Conservation (phyloP, 2,329 filamentous ascomycete species). For the Taxawa tesnikishii region DNA sequence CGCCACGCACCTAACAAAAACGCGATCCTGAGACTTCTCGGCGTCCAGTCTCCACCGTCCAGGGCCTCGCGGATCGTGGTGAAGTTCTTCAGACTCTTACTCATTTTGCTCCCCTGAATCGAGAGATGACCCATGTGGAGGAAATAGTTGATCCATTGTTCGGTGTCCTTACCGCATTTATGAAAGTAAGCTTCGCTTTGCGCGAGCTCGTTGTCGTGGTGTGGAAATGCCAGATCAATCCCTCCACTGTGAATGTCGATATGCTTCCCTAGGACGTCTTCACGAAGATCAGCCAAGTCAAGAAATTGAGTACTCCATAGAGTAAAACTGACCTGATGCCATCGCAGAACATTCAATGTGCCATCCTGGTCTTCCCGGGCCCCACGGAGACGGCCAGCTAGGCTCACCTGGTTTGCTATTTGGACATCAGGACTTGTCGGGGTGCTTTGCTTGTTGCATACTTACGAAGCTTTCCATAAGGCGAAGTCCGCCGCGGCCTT, state of each 20-base stretch:
- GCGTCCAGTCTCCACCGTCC: slow-evolving; percentile 55
- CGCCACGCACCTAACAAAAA: slow-evolving; percentile 85
- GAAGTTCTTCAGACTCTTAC: slow-evolving; percentile 91
- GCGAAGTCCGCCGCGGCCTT: slow-evolving; percentile 74
- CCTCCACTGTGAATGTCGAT: slow-evolving; percentile 94
- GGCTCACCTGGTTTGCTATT: slow-evolving; percentile 92
- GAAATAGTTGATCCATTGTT: slow-evolving; percentile 90
- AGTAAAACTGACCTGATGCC: no score
- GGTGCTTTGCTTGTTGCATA: no score
- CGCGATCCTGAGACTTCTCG: slow-evolving; percentile 68
- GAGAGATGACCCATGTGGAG: slow-evolving; percentile 87
- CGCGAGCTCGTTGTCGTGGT: slow-evolving; percentile 86
- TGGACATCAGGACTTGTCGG: no score
- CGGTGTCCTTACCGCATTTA: slow-evolving; percentile 22
- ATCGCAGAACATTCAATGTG: slow-evolving; percentile 96
- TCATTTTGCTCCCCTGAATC: slow-evolving; percentile 90
- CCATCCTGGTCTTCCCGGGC: slow-evolving; percentile 80
- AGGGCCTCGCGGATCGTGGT: slow-evolving; percentile 83
- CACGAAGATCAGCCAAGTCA: no score
- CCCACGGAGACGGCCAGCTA: slow-evolving; percentile 80
- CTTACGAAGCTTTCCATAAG: slow-evolving; percentile 82
- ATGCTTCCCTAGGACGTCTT: slow-evolving; percentile 65
- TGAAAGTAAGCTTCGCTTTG: slow-evolving; percentile 79
- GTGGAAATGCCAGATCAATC: slow-evolving; percentile 81
- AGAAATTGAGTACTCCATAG: no score